Evolutionary conservation across 2,329 filamentous ascomycete species (phyloP).

Genomic region (Paecilomyces sp.): DNA sequence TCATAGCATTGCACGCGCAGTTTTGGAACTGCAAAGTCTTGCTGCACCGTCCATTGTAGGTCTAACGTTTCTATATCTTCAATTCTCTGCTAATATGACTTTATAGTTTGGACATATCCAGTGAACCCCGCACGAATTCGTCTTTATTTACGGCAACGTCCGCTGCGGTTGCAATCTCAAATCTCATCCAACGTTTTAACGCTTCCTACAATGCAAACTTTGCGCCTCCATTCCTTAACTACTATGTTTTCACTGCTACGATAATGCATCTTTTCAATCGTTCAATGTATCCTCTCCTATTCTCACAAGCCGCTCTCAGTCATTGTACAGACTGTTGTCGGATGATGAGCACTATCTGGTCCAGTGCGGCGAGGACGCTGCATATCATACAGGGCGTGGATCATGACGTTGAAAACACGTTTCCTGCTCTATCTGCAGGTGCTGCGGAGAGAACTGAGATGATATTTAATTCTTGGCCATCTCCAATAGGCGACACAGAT

Average conservation of each 20-base stretch:
- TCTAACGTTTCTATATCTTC: neutral
- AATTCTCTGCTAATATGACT: neutral
- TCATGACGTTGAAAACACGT: constrained; percentile 4
- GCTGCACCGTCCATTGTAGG: constrained; percentile 5
- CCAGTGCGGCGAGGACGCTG: constrained; percentile 5
- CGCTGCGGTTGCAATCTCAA: constrained; percentile 1
- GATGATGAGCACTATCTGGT: constrained; percentile 8
- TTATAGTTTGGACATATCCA: neutral
- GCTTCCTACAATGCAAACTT: constrained; percentile 6
- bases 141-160: constrained; percentile 2
- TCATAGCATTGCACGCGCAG: constrained; percentile 3
- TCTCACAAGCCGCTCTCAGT: constrained; percentile 5
- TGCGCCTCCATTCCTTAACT: constrained; percentile 7
- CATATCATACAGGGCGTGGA: constrained; percentile 7
- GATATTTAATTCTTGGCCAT: constrained; percentile 2
- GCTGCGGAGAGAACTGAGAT: neutral
- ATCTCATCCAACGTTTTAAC: constrained; percentile 6
- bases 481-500: constrained; percentile 5
- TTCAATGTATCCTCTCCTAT: constrained; percentile 5
- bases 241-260: constrained; percentile 6
- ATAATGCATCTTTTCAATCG: constrained; percentile 8
- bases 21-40: constrained; percentile 5
- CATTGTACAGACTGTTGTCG: constrained; percentile 7
- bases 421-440: neutral
- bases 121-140: constrained; percentile 1